Conservation (phyloP, 495 filamentous ascomycete species). For the Aspergillus nidulans region DNA sequence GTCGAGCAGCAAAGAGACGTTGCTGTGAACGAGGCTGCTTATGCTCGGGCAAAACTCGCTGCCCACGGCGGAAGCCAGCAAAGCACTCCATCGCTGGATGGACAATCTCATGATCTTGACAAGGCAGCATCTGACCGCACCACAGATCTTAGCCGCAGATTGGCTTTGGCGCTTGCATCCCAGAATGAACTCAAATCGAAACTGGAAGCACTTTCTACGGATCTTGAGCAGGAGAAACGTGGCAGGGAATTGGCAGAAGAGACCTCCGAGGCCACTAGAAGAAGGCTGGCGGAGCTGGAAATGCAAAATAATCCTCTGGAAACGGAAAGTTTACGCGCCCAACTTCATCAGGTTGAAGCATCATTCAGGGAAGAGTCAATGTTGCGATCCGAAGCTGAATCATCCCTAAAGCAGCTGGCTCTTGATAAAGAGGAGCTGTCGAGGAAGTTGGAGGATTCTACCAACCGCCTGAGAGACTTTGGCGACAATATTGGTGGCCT, state of each 20-base stretch:
- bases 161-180: conserved; percentile 71
- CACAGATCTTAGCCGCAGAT: conserved; percentile 74
- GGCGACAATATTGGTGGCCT: conserved; percentile 68
- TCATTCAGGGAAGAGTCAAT: conserved; percentile 74
- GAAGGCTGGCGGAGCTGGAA: conserved; percentile 78
- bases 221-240: conserved; percentile 75
- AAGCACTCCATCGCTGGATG: conserved; percentile 67
- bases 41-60: conserved; percentile 88
- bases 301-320: conserved; percentile 78
- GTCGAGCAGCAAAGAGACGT: conserved; percentile 90
- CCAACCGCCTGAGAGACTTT: conserved; percentile 64
- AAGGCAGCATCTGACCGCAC: conserved; percentile 57
- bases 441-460: conserved; percentile 61
- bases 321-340: conserved; percentile 75
- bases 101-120: conserved; percentile 49
- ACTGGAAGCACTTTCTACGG: conserved; percentile 59
- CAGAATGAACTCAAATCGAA: conserved; percentile 72
- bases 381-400: conserved; percentile 67
- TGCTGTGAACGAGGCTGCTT: conserved; percentile 86
- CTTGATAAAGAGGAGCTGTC: conserved; percentile 81
- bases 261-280: conserved; percentile 74
- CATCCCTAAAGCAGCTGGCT: conserved; percentile 64
- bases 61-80: conserved; percentile 70
- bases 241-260: conserved; percentile 83
- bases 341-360: conserved; percentile 73